phyloP scores from a whole-genome alignment of 2,329 filamentous ascomycete genomes.

The Aspergillus spinulosporus region DNA sequence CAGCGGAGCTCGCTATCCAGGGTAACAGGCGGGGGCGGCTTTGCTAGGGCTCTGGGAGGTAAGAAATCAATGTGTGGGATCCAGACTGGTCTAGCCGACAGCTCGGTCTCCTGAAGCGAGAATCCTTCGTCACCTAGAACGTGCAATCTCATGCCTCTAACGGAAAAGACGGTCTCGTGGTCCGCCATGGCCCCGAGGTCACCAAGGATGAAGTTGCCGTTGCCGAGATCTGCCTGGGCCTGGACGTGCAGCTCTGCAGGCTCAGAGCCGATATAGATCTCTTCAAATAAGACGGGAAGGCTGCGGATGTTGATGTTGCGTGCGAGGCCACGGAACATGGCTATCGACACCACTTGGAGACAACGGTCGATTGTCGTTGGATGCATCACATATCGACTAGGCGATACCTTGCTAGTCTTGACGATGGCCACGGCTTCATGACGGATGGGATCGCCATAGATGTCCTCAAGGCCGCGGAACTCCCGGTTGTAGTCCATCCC shows the following conservation, averaged over 20 bases:
- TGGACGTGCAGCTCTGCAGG: background rate
- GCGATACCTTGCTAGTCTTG: background rate
- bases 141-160: background rate
- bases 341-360: conserved; percentile 18
- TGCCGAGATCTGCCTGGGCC: background rate
- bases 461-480: conserved; percentile 18
- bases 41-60: background rate
- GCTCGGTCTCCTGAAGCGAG: background rate
- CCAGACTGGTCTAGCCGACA: background rate
- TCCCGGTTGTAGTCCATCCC: conserved; percentile 16
- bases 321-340: conserved; percentile 12
- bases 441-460: conserved; percentile 11
- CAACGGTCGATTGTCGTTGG: conserved; percentile 21
- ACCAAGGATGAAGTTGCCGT: background rate
- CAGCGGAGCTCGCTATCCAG: background rate
- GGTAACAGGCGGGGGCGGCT: background rate
- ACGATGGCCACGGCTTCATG: conserved; percentile 6
- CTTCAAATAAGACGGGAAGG: conserved; percentile 10
- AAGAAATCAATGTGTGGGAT: conserved; percentile 7
- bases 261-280: conserved; percentile 2
- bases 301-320: background rate
- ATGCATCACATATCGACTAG: conserved; percentile 16
- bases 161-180: background rate
- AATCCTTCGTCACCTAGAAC: background rate
- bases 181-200: background rate